Conservation (phyloP, 345 rosid species). For the Brassica napus region Da-Ae NC_063446.1:6045501-6046000, state of each 20-base stretch:
- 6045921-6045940: conserved; percentile 35
- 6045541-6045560: conserved; percentile 7
- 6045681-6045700: conserved; percentile 40
- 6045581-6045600: conserved; percentile 20
- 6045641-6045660: conserved; percentile 10
- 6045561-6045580: conserved; percentile 27
- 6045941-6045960: conserved; percentile 45
- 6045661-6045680: conserved; percentile 44
- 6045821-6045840: conserved; percentile 54
- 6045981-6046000: conserved; percentile 89
- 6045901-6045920: conserved; percentile 57
- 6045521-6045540: background rate
- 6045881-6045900: conserved; percentile 87
- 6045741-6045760: conserved; percentile 49
- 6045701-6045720: conserved; percentile 29
- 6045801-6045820: conserved; percentile 35
- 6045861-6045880: conserved; percentile 83
- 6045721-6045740: conserved; percentile 42
- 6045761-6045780: conserved; percentile 47
- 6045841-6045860: conserved; percentile 98
- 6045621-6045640: conserved; percentile 25
- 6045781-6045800: conserved; percentile 46
- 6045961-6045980: conserved; percentile 98
- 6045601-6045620: conserved; percentile 27
- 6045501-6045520: conserved; percentile 15